Base-by-base conservation (phyloP, 495 filamentous ascomycete species). In the Aspergillus ellipticus region DNA sequence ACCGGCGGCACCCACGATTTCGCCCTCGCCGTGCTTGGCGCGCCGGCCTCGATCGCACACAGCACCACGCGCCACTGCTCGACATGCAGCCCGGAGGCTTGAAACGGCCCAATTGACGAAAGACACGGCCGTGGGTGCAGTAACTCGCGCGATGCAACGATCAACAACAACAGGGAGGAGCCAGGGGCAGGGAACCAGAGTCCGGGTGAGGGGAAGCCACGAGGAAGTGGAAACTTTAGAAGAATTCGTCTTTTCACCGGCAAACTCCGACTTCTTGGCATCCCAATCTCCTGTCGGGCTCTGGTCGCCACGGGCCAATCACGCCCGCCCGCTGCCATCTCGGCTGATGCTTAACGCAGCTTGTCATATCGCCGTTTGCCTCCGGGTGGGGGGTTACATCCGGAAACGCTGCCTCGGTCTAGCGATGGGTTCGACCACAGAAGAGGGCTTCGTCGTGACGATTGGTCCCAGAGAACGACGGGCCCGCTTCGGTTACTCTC, bases 341-440 rank as follows among this genome's bases (percentile, higher is more conserved):
- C 54, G 56, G 59, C 50, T 39, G 54, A 59, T 49, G 64, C 65
- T 62, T 62, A 56, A 51, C 57, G 46, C 33, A 43, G 46, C 59
- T 63, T 60, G 60, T 56, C 59, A 62, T 57, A 57, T 58, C 57
- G 8, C 24, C 21, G 24, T 57, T 60, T 50, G 50, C 54, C 61
- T 58, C 50, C 59, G 56, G 57, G 35, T 56, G 62, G 66, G 11
- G 62, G 71, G 69, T 74, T 72, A 70, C 71, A 69, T 69, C 52
- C 64, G 61, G 58, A 57, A 59, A 28, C 21, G 29, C 41, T 55
- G 47, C 50, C 54, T 57, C 46, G 41, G 47, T 31, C 58, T 26
- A 35, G 55, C 47, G 21, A 56, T 51, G 57, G 49, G 46, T 58
- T 56, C 21, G 48, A 29, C 51, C 49, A 49, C 22, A 42, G 54